Conservation (phyloP, 495 filamentous ascomycete species). For the Aspergillus coremiiformis region DNA sequence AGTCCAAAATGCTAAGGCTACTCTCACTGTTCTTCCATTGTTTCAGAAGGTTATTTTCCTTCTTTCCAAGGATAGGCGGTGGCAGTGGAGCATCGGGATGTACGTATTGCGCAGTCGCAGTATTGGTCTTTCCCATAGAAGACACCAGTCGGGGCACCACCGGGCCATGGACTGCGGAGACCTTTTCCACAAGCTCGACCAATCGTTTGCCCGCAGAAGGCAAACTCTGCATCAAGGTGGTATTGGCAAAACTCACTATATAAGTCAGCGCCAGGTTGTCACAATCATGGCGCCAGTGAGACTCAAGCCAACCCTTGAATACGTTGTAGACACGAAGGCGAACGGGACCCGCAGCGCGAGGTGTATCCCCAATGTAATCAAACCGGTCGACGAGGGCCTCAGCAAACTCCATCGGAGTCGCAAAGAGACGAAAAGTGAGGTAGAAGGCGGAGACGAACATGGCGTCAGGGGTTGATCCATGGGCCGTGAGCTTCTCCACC, state of each 20-base stretch:
- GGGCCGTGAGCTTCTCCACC: conserved; percentile 87
- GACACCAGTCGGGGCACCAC: conserved; percentile 82
- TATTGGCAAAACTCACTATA: conserved; percentile 72
- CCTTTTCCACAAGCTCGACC: conserved; percentile 69
- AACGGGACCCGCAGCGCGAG: conserved; percentile 66
- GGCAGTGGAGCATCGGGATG: conserved; percentile 65
- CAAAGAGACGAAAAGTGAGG: conserved; percentile 93
- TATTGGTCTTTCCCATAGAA: conserved; percentile 80
- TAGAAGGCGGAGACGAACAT: conserved; percentile 94
- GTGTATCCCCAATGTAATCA: conserved; percentile 77
- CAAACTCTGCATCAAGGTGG: conserved; percentile 55
- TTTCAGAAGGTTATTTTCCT: conserved; percentile 64
- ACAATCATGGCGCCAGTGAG: conserved; percentile 79
- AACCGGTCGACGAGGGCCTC: conserved; percentile 80
- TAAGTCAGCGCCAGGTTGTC: conserved; percentile 67
- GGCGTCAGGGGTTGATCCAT: conserved; percentile 87
- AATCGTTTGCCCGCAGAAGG: conserved; percentile 75
- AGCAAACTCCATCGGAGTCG: conserved; percentile 71
- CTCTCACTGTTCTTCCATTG: conserved; percentile 66
- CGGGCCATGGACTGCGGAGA: conserved; percentile 65
- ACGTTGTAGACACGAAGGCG: conserved; percentile 91
- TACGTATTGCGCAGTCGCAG: conserved; percentile 60
- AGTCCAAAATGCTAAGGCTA: conserved; percentile 74
- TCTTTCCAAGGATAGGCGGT: conserved; percentile 60
- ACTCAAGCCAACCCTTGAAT: conserved; percentile 96